Evolutionary conservation across 2,329 filamentous ascomycete genomes (phyloP).

Genomic region (Cladosporium sp.): DNA sequence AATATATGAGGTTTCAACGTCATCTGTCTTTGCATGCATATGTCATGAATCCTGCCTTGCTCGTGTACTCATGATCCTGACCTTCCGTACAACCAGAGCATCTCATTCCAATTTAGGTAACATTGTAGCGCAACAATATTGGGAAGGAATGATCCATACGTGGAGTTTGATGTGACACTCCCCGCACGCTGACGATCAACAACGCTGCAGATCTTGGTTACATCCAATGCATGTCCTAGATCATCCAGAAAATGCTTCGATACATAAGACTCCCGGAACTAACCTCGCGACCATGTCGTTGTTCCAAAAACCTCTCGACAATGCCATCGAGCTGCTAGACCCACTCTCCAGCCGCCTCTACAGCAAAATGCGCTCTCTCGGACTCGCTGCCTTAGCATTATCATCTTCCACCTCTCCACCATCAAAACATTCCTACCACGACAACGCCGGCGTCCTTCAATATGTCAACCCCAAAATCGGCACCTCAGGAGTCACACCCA

Average conservation of each 20-base stretch:
- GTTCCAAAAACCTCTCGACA: background rate
- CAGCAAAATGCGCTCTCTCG: conserved; percentile 16
- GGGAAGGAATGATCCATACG: background rate
- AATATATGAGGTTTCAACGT: background rate
- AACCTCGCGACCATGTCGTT: conserved; percentile 6
- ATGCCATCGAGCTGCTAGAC: background rate
- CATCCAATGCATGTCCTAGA: background rate
- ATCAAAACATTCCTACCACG: conserved; percentile 24
- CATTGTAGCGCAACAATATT: background rate
- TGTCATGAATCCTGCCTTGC: background rate
- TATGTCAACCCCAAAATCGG: conserved; percentile 38
- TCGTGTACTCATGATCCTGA: background rate
- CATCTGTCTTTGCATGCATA: background rate
- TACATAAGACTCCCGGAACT: background rate
- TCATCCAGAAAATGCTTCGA: background rate
- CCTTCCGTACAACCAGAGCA: background rate
- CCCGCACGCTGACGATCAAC: conserved; percentile 11
- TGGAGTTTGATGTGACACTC: conserved; percentile 12
- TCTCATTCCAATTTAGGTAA: background rate
- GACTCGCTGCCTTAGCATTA: background rate
- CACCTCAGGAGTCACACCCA: conserved; percentile 35
- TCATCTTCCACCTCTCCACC: background rate
- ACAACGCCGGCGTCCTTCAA: conserved; percentile 30
- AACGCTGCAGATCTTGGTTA: conserved; percentile 11
- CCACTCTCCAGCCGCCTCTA: background rate